These are phyloP conservation scores for Colletotrichum orchidophilum DNA, from an alignment of 2,329 filamentous ascomycete species.

Conservation along the genomic window DNA sequence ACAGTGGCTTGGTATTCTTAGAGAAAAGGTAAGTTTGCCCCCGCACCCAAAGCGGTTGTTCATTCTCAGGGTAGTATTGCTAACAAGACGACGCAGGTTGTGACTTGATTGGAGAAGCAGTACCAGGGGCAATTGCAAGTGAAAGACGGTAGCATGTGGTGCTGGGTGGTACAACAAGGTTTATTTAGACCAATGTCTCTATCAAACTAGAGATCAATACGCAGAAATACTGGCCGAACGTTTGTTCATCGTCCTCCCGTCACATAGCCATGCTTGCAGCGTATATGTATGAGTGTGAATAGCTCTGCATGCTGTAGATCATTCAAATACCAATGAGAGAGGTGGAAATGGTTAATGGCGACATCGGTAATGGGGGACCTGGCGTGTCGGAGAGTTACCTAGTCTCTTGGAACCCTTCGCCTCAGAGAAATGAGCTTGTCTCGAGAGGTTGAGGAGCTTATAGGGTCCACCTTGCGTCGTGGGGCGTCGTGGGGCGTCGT, in stretches of 20 bases:
- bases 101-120: slow-evolving; percentile 30
- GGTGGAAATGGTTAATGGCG: too few species aligned
- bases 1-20: slow-evolving; percentile 90
- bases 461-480: not conserved
- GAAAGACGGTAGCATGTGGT: not conserved
- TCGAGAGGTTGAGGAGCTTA: slow-evolving; percentile 15
- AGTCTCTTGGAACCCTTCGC: not conserved
- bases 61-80: not conserved
- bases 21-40: slow-evolving; percentile 81
- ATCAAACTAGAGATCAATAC: slow-evolving; percentile 4
- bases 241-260: not conserved
- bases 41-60: not conserved
- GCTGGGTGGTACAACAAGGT: too few species aligned
- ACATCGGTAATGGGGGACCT: not conserved
- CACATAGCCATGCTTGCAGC: not conserved
- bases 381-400: not conserved
- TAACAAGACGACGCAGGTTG: slow-evolving; percentile 11
- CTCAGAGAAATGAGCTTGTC: slow-evolving; percentile 2
- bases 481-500: too few species aligned
- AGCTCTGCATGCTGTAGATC: too few species aligned
- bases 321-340: not conserved
- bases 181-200: slow-evolving; percentile 19
- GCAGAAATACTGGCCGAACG: slow-evolving; percentile 1
- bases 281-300: not conserved
- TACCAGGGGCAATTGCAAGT: not conserved